These are phyloP conservation scores for Agastache rugosa DNA, from an alignment of 257 asterid genomes.

Conservation along the genomic window DNA sequence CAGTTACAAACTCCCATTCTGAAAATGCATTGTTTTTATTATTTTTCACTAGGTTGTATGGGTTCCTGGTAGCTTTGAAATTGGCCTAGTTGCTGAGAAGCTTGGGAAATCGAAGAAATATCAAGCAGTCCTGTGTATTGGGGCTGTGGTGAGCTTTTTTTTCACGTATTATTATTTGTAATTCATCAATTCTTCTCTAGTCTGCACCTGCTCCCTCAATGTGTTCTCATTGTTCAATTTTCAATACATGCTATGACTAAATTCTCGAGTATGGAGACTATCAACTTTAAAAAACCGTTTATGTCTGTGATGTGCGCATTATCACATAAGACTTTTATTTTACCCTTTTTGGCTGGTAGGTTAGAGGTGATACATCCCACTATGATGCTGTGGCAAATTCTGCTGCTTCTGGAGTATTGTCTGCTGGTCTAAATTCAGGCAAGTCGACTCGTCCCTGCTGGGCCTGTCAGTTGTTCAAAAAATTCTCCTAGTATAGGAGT, in stretches of 20 bases:
- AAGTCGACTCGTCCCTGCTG: slow-evolving; percentile 18
- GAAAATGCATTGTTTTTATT: slow-evolving; percentile 1
- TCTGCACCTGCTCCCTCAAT: not conserved
- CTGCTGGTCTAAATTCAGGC: slow-evolving; percentile 93
- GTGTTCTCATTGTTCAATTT: not conserved
- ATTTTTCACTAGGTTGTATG: slow-evolving; percentile 70
- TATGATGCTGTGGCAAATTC: slow-evolving; percentile 97
- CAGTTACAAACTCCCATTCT: not conserved
- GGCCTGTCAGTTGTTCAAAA: not conserved
- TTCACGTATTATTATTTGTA: not conserved
- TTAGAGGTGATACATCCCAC: slow-evolving; percentile 93
- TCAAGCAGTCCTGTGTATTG: slow-evolving; percentile 84
- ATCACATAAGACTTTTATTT: slow-evolving; percentile 19
- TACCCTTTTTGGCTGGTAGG: slow-evolving; percentile 49
- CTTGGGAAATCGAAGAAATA: slow-evolving; percentile 84
- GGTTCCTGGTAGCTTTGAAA: slow-evolving; percentile 98
- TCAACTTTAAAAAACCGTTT: not conserved
- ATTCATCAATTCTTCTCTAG: not conserved
- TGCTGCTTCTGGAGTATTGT: slow-evolving; percentile 91
- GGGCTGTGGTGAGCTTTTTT: slow-evolving; percentile 84
- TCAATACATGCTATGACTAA: not conserved
- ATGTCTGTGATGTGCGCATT: not conserved
- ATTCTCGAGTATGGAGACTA: not conserved
- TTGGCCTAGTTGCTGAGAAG: slow-evolving; percentile 78
- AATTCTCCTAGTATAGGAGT: not conserved